Conservation (phyloP, 352 stramenopile genomes). For the Phytophthora pseudosyringae region DNA sequence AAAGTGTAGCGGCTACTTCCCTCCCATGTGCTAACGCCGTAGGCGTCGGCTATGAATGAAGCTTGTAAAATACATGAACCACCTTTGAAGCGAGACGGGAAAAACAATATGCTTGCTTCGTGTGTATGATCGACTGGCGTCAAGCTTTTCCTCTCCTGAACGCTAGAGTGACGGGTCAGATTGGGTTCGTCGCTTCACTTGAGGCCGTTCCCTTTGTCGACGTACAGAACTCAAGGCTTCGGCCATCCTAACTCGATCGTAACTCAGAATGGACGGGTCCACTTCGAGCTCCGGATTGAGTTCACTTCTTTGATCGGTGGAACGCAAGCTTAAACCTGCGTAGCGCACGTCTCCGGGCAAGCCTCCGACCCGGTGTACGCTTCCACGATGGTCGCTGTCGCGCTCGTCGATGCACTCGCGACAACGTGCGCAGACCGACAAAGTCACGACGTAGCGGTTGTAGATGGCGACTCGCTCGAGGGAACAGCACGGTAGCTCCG, state of each 20-base stretch:
- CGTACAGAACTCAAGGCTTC: not conserved
- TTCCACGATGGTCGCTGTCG: not conserved
- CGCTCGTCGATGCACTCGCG: slow-evolving; percentile 39
- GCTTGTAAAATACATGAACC: no score
- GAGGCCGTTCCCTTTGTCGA: not conserved
- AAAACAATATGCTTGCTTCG: not conserved
- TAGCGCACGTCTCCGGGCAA: slow-evolving; percentile 17
- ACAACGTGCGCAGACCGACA: slow-evolving; percentile 37
- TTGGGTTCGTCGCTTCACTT: slow-evolving; percentile 10
- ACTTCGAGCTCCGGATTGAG: slow-evolving; percentile 20
- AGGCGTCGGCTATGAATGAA: no score
- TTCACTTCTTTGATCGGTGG: slow-evolving; percentile 3
- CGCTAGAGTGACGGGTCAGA: not conserved
- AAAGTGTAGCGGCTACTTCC: no score
- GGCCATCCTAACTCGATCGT: slow-evolving; percentile 3
- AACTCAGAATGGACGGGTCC: slow-evolving; percentile 4
- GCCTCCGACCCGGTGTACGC: not conserved
- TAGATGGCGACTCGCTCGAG: slow-evolving; percentile 41
- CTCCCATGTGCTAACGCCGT: no score
- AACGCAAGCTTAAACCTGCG: slow-evolving; percentile 21
- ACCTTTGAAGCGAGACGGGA: no score
- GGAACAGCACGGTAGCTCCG: slow-evolving; percentile 28
- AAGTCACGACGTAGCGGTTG: slow-evolving; percentile 35
- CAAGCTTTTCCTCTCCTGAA: not conserved
- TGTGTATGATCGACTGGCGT: not conserved